These are phyloP conservation scores for Plasmopara viticola DNA, from an alignment of 352 stramenopile genomes.

Conservation along the genomic window DNA sequence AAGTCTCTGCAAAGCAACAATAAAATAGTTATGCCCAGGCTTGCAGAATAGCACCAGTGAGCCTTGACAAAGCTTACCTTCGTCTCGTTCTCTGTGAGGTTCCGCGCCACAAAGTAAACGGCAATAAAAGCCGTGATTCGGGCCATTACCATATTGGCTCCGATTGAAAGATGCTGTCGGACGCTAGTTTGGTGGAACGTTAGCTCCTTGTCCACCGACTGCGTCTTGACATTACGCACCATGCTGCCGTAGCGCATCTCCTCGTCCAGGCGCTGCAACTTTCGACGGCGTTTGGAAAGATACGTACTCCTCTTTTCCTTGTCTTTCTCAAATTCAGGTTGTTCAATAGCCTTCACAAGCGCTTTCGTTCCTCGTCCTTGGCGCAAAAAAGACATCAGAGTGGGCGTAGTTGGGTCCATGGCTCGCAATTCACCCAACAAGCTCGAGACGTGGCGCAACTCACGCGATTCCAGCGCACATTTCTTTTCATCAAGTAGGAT, in stretches of 20 bases:
- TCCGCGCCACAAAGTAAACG: constrained; percentile 64
- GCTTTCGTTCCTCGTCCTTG: constrained; percentile 13
- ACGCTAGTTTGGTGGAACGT: constrained; percentile 55
- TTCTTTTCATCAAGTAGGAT: constrained; percentile 11
- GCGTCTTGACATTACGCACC: constrained; percentile 60
- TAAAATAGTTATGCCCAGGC: background rate
- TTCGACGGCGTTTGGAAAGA: constrained; percentile 43
- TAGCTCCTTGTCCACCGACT: constrained; percentile 40
- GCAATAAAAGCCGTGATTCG: constrained; percentile 76
- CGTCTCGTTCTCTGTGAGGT: constrained; percentile 70
- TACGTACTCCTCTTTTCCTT: constrained; percentile 26
- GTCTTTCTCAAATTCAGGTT: constrained; percentile 5
- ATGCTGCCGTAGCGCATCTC: constrained; percentile 74
- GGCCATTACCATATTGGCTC: constrained; percentile 80
- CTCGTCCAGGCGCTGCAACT: constrained; percentile 71
- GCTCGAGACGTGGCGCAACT: constrained; percentile 23
- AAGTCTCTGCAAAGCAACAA: constrained; percentile 34
- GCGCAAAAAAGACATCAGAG: constrained; percentile 20
- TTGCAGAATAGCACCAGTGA: background rate
- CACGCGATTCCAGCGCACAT: constrained; percentile 9
- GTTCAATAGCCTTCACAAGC: constrained; percentile 1
- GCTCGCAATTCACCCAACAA: constrained; percentile 18
- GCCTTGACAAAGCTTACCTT: constrained; percentile 30
- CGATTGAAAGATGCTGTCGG: constrained; percentile 74
- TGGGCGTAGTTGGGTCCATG: constrained; percentile 19